Base-by-base conservation (phyloP, 768 basidiomycete genomes). In the Mrakia hoshinonis region DNA sequence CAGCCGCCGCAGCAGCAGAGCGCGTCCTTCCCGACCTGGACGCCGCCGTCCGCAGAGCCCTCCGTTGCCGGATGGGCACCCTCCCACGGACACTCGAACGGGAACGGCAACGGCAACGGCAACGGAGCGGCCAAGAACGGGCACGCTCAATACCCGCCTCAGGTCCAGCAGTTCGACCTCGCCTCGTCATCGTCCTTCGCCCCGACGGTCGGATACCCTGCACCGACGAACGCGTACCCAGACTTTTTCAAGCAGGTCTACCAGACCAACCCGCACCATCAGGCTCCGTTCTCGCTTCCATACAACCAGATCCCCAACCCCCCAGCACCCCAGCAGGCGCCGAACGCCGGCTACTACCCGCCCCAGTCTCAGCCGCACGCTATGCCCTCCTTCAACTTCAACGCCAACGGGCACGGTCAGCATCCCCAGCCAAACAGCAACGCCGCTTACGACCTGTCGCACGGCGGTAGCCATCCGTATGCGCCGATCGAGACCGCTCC, bases 201-300 rank as follows among this genome's bases (percentile, higher is more conserved):
- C 7, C 15, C 43, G 6, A 15, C 49, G n/a, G 11, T 18, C 6
- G 49, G 5, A 6, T 61, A 36, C 58, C 58, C 58, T 4, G 36
- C 36, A 13, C 22, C 58, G 3, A 18, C 31, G 34, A 38, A 15
- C 15, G 34, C 4, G 36, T 61, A 61, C 58, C 34, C 58, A 0
- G 58, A 36, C 36, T 61, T 61, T 36, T 18, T 61, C 58, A 36
- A 61, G 34, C 58, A 61, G 18, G 34, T 36, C 36, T 61, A 61
- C 34, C 58, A 61, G 20, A 61, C 36, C 6, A n/a, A 22, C n/a
- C 58, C 58, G 20, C 58, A 36, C 9, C 34, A 7, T 29, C 58
- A 61, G 7, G 34, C 58, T 61, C 58, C 58, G 15, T 61, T 61
- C 58, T 31, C 58, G 22, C 31, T 36, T 20, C 58, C 22, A 36